phyloP scores from a whole-genome alignment of 108 stramenopile species.

The Skeletonema costatum region DNA sequence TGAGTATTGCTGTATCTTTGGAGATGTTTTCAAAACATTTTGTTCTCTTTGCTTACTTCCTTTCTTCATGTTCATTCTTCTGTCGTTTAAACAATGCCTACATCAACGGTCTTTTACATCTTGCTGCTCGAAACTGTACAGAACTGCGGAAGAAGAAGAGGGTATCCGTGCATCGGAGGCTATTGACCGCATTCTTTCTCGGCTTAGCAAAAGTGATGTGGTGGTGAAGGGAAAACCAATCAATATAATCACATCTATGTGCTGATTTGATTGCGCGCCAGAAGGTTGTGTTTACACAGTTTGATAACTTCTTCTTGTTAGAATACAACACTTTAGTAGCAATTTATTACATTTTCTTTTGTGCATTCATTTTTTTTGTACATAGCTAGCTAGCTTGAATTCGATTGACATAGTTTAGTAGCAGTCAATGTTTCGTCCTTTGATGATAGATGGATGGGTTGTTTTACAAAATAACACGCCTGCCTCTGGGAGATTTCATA shows the following conservation, averaged over 20 bases:
- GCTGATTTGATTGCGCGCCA: background rate
- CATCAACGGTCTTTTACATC: background rate
- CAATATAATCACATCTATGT: background rate
- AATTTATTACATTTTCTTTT: background rate
- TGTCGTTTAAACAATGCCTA: background rate
- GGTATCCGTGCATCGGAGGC: conserved; percentile 80
- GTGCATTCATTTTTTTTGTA: background rate
- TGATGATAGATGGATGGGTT: no score
- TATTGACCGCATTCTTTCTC: conserved; percentile 82
- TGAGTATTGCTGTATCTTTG: background rate
- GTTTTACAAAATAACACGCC: no score
- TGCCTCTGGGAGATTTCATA: background rate
- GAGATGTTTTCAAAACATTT: background rate
- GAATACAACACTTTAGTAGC: background rate
- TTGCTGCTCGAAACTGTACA: background rate
- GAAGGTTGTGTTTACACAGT: background rate
- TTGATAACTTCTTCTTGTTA: background rate
- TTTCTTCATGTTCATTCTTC: background rate
- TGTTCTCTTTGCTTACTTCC: background rate
- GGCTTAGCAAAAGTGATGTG: conserved; percentile 68
- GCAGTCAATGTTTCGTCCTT: no score
- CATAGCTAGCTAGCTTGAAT: background rate
- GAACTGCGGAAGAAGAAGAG: conserved; percentile 86
- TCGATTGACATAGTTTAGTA: no score
- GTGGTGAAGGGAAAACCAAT: conserved; percentile 44